These are phyloP conservation scores for Raffaelea arxii DNA, from an alignment of 2,329 filamentous ascomycete genomes.

Conservation along the genomic window DNA sequence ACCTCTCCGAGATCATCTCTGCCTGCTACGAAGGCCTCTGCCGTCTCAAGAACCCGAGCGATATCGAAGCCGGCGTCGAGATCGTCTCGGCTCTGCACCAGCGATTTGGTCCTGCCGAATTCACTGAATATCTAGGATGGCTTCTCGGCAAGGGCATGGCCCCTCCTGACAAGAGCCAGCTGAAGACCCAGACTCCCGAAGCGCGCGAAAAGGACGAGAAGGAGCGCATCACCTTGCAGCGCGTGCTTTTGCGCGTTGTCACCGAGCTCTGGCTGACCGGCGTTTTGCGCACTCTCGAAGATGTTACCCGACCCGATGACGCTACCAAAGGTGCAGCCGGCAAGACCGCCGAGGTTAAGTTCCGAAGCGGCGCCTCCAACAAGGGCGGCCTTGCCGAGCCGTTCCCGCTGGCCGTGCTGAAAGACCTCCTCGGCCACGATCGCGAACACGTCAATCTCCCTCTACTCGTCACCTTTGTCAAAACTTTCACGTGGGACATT, in stretches of 20 bases:
- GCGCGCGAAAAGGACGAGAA: slow-evolving; percentile 92
- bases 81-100: slow-evolving; percentile 93
- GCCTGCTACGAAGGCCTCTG: slow-evolving; percentile 92
- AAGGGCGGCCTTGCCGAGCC: slow-evolving; percentile 69
- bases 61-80: slow-evolving; percentile 85
- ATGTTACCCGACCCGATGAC: slow-evolving; percentile 53
- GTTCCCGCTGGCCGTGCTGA: slow-evolving; percentile 94
- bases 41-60: slow-evolving; percentile 82
- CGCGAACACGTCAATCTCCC: slow-evolving; percentile 86
- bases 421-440: slow-evolving; percentile 90
- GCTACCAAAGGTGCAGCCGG: slow-evolving; percentile 49
- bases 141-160: slow-evolving; percentile 82
- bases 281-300: slow-evolving; percentile 69
- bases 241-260: slow-evolving; percentile 76
- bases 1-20: slow-evolving; percentile 92
- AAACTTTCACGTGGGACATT: slow-evolving; percentile 92
- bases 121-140: slow-evolving; percentile 88
- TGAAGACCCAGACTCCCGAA: slow-evolving; percentile 73
- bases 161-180: slow-evolving; percentile 72
- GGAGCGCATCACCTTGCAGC: slow-evolving; percentile 77
- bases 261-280: slow-evolving; percentile 95
- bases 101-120: slow-evolving; percentile 81
- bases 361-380: slow-evolving; percentile 41
- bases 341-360: slow-evolving; percentile 54
- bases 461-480: slow-evolving; percentile 88